Percentiles rank a stretch among this genome's conserved stretches.
Conservation (phyloP, 805 yeast species). For the Lipomyces lipofer region DNA sequence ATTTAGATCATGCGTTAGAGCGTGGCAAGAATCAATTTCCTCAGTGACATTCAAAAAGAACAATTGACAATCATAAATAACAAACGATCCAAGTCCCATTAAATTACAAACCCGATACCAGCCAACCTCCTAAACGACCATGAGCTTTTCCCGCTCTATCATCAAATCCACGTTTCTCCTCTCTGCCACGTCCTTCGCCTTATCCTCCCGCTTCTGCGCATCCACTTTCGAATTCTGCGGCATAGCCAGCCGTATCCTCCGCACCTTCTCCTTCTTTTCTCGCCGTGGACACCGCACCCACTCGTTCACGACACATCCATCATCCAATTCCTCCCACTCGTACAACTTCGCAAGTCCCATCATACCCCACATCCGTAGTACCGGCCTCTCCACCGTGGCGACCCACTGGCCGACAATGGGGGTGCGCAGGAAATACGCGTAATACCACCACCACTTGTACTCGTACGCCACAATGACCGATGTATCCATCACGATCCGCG, state of each 20-base stretch:
- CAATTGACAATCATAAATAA: too few relatives aligned
- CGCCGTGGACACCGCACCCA: conserved; percentile 19
- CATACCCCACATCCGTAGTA: conserved; percentile 5
- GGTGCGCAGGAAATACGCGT: conserved; percentile 20
- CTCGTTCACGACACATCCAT: conserved; percentile 10
- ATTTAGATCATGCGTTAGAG: too few relatives aligned
- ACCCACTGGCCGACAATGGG: conserved; percentile 17
- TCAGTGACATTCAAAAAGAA: too few relatives aligned
- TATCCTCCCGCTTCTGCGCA: too few relatives aligned
- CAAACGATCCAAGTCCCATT: too few relatives aligned
- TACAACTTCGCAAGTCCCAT: conserved; percentile 5
- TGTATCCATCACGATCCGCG: conserved; percentile 19
- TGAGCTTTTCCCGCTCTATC: too few relatives aligned
- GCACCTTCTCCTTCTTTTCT: neutral
- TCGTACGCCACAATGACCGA: conserved; percentile 22
- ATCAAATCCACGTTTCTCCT: too few relatives aligned
- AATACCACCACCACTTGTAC: conserved; percentile 25
- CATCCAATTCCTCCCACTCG: conserved; percentile 18
- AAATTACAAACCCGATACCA: too few relatives aligned
- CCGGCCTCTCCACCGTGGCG: conserved; percentile 12
- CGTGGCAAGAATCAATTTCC: too few relatives aligned
- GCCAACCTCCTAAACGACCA: too few relatives aligned
- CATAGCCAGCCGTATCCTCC: neutral
- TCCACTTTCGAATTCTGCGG: too few relatives aligned
- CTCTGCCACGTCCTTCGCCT: too few relatives aligned